Base-by-base conservation (phyloP, 495 filamentous ascomycete species). In the Talaromyces stipitatus region DNA sequence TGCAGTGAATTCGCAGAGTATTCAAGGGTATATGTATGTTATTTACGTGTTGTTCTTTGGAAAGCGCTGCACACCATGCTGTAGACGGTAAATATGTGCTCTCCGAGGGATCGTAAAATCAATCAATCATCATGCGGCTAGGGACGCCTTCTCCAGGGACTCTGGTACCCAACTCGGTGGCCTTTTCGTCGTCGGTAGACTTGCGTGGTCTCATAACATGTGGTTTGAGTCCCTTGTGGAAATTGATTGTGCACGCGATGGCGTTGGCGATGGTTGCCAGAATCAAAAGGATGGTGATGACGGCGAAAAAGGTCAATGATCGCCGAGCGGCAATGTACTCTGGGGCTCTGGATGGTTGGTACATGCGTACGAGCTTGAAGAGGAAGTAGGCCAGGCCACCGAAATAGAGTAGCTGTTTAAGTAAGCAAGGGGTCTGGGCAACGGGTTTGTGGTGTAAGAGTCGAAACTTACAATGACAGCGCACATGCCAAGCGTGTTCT, bases 341-440 rank as follows among this genome's bases (percentile, higher is more conserved):
- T 5, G 67, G 28, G 26, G 62, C 66, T n/a, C 73, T 75, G 12
- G 61, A 62, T 14, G 77, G 70, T 57, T 82, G 80, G 74, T 95
- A 98, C 85, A 98, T 98, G 66, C 94, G 91, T 55, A 91, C 84
- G 24, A 97, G 83, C 78, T 98, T 98, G 84, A 97, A 98, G 66
- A 96, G 80, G 80, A 98, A 98, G 74, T 97, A 98, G 50, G 88
- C 91, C 62, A 97, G 80, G 33, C 84, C 92, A 52, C 84, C 91
- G 65, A 96, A 90, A 71, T 96, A 95, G 18, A 96, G 79, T 83
- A 60, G 36, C 41, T 26, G 57, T 5, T 12, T 24, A 48, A 55
- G n/a, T 28, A 50, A 10, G n/a, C 3, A 23, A 41, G 20, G 20
- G 30, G 30, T 24, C 12, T 48, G 20, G 18, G 9, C 23, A 27